Base-by-base conservation (phyloP, 1,139 yeast genomes). In the Nakaseomyces bracarensis region DNA sequence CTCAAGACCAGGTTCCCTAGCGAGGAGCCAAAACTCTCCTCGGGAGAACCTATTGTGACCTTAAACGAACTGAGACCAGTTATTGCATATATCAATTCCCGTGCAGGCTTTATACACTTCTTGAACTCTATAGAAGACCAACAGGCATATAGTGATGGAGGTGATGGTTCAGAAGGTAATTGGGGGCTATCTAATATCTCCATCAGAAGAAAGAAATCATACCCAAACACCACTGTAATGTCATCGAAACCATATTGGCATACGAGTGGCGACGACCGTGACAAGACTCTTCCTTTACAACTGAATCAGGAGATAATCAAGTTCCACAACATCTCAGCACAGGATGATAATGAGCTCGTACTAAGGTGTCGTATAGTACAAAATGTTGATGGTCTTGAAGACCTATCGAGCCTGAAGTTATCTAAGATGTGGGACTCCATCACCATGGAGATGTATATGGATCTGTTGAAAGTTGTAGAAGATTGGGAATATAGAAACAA, bases 61-160 rank as follows among this genome's bases (percentile, higher is more conserved):
- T 61, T 76, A 36, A 75, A 76, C 21, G 81, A 79, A 52, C 63
- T 82, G 50, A 69, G 79, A 49, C 74, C 82, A 0, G 65, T 82
- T 36, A 70, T 82, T 16, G 66, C 79, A 3, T 80, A 73, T 50
- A 70, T 82, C 36, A 82, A 82, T 53, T 63, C 65, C 44, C 67
- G 65, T 47, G 61, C 67, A 43, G 53, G 54, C 3, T 36, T 55
- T 18, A 52, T 49, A 21, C 52, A 50, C 11, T 50, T 55, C 48
- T 52, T 50, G 57, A 62, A 43, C 27, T 44, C 47, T 25, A 41
- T 48, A 11, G 51, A 49, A 38, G 46, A 46, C 30, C 26, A 37
- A 7, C 31, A 27, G n/a, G 6, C 34, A 2, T 27, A 27, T 13
- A 20, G 16, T 44, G 53, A 16, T 47, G 60, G 7, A 49, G 56